phyloP scores from a whole-genome alignment of 2,329 filamentous ascomycete genomes.

The Trichoderma sp. region DNA sequence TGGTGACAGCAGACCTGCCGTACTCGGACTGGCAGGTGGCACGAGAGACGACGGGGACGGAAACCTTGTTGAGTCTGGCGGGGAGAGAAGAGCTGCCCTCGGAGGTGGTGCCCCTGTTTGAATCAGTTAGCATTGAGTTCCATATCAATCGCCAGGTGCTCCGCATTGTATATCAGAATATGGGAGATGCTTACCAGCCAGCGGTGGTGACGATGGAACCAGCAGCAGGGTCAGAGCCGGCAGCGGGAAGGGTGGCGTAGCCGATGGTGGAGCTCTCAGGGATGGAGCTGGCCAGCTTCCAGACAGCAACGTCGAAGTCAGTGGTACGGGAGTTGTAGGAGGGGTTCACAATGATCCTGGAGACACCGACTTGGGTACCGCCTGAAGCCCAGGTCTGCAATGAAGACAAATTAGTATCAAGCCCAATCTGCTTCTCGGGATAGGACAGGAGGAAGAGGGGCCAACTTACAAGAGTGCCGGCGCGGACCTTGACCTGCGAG shows the following conservation, averaged over 20 bases:
- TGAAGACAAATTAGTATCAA: background rate
- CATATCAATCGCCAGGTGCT: background rate
- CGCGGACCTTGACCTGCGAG: conserved; percentile 27
- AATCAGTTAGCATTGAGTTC: conserved; percentile 3
- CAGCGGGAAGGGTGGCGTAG: conserved; percentile 27
- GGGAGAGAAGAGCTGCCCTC: conserved; percentile 22
- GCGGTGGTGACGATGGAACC: conserved; percentile 26
- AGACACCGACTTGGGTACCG: conserved; percentile 28
- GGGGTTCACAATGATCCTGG: conserved; percentile 27
- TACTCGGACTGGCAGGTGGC: conserved; percentile 28
- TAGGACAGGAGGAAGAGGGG: too few relatives aligned
- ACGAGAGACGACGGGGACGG: conserved; percentile 31
- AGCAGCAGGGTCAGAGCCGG: conserved; percentile 28
- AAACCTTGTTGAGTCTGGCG: conserved; percentile 31
- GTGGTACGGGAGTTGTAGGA: conserved; percentile 21
- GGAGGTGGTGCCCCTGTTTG: conserved; percentile 25
- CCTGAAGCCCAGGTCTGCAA: conserved; percentile 27
- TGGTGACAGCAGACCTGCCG: conserved; percentile 25
- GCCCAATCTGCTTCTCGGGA: too few relatives aligned
- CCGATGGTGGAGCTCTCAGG: conserved; percentile 24
- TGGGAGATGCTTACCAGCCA: conserved; percentile 27
- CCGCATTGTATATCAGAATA: background rate
- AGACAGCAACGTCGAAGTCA: conserved; percentile 32
- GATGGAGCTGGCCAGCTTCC: conserved; percentile 29
- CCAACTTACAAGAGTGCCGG: conserved; percentile 27